Evolutionary conservation across 805 yeast species (phyloP), one percentile per base, ranked within the genome.

Genomic region (Cyberlindnera subsufficiens): DNA sequence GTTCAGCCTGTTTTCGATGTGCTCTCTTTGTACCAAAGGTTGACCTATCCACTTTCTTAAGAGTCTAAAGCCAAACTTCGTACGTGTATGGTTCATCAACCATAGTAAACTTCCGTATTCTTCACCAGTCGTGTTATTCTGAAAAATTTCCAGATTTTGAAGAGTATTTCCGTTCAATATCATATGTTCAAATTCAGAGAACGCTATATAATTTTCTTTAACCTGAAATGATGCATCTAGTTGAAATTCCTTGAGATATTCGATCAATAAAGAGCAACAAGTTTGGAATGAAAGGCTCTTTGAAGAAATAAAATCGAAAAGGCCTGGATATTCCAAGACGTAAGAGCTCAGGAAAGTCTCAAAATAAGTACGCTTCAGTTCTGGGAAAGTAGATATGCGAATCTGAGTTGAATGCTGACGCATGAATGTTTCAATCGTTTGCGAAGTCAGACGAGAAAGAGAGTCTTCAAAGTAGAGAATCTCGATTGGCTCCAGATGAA

Each of bases 401-500:
- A 54, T 45, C 3, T 47, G 51, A 6, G 45, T 42, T 13, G 31
- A 18, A 43, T 41, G 42, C 47, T 50, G 32, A 45, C 43, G 3
- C 74, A 64, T 42, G 60, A 66, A 8, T 56, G 51, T 3, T 18
- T 47, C 43, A 19, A 42, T 13, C 2, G 43, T 27, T 22, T 46
- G 47, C 0, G 34, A 6, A 1, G 51, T 43, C 10, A 33, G 27
- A 1, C 22, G 4, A 3, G 75, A 20, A 8, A 56, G 56, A 13
- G 69, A 38, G 8, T 56, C 53, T 15, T 78, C 72, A 7, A 77
- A 54, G 11, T 74, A 52, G 1, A 89, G 47, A 11, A 86, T 71
- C 59, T 91, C 98, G 33, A 80, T 74, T 0, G 98, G 97, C 34
- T 77, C 77, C 45, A 90, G 63, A 59, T 86, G 88, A 36, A 76